Conservation (phyloP, 768 basidiomycete species). For the Favolaschia claudopus region DNA sequence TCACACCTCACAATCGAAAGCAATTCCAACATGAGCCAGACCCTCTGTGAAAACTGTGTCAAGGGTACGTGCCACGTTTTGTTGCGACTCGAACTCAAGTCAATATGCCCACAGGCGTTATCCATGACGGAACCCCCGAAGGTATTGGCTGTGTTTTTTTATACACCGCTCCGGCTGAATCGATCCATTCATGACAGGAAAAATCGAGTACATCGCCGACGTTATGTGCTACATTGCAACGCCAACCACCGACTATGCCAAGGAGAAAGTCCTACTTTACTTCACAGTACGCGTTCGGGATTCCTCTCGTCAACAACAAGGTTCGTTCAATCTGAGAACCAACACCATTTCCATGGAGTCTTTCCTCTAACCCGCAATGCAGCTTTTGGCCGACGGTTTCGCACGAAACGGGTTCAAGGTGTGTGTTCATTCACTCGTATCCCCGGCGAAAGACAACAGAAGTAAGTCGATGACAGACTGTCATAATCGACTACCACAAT, state of each 20-base stretch:
- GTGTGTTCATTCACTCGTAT: not conserved
- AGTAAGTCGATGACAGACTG: slow-evolving; percentile 21
- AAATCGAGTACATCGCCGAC: slow-evolving; percentile 45
- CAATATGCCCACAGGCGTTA: no score
- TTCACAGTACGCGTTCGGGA: slow-evolving; percentile 49
- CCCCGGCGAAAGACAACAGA: not conserved
- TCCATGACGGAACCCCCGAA: not conserved
- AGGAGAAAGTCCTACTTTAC: slow-evolving; percentile 48
- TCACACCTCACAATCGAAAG: no score
- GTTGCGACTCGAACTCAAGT: no score
- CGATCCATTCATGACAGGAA: no score
- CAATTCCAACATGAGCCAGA: no score
- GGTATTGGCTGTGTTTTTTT: not conserved
- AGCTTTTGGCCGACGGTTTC: slow-evolving; percentile 25
- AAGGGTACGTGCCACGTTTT: no score
- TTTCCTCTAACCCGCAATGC: not conserved
- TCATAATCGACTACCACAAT: slow-evolving; percentile 44
- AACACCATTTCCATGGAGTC: no score
- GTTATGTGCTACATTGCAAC: slow-evolving; percentile 50
- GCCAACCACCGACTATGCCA: slow-evolving; percentile 44
- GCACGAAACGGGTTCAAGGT: slow-evolving; percentile 23
- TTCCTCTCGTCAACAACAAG: slow-evolving; percentile 39
- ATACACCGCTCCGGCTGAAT: no score
- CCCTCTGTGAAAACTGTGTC: no score
- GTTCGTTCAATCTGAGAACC: no score